phyloP scores from a whole-genome alignment of 2,329 filamentous ascomycete genomes.

The Fusarium anguioides region DNA sequence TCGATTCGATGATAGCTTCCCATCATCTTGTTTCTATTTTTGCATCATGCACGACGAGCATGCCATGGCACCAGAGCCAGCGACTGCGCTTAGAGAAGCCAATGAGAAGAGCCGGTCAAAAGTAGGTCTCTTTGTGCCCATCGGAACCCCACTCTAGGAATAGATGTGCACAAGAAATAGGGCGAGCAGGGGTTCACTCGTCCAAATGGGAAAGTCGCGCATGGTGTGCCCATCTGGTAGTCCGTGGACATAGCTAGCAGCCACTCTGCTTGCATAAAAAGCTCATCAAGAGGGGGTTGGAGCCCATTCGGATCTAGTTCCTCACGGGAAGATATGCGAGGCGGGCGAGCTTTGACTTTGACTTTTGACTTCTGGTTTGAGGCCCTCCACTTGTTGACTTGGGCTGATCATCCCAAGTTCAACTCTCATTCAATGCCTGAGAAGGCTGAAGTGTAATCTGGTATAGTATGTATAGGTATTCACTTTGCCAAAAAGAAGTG shows the following conservation, averaged over 20 bases:
- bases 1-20: constrained; percentile 45
- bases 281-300: constrained; percentile 35
- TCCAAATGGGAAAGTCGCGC: constrained; percentile 48
- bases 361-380: constrained; percentile 36
- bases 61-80: constrained; percentile 46
- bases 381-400: constrained; percentile 35
- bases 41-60: constrained; percentile 47
- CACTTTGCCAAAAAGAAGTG: not conserved
- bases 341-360: constrained; percentile 38
- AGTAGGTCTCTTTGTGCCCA: constrained; percentile 41
- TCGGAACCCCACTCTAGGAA: constrained; percentile 45
- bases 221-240: constrained; percentile 45
- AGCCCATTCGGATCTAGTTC: constrained; percentile 40
- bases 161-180: constrained; percentile 46
- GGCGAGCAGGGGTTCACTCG: constrained; percentile 29
- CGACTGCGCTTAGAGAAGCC: constrained; percentile 61
- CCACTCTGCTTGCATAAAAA: constrained; percentile 41
- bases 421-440: constrained; percentile 23
- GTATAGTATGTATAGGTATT: not conserved
- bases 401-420: constrained; percentile 21
- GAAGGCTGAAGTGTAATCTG: constrained; percentile 19
- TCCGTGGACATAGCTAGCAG: constrained; percentile 39
- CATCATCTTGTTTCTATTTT: constrained; percentile 53
- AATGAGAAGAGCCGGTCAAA: constrained; percentile 53
- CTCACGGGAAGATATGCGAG: constrained; percentile 34